phyloP scores from a whole-genome alignment of 192 early-diverging fungal genomes.

The Linnemannia hyalina region DNA sequence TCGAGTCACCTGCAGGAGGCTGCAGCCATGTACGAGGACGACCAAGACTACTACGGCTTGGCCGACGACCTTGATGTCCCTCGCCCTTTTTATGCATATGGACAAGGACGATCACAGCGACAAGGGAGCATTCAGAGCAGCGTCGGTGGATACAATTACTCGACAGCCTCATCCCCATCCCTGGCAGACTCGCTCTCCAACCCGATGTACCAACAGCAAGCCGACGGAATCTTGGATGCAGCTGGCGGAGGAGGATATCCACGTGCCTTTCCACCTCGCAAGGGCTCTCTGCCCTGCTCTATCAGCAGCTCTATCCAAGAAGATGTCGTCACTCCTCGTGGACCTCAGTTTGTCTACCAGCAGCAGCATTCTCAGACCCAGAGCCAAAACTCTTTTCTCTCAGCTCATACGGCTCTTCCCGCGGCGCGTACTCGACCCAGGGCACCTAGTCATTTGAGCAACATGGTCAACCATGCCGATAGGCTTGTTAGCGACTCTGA shows the following conservation, averaged over 20 bases:
- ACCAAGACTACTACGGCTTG: neutral
- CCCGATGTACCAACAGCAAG: slow-evolving; percentile 50
- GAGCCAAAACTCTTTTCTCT: neutral
- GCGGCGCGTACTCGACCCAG: neutral
- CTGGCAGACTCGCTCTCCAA: slow-evolving; percentile 55
- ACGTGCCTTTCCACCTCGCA: slow-evolving; percentile 23
- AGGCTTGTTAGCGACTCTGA: neutral
- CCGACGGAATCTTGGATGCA: neutral
- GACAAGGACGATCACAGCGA: slow-evolving; percentile 39
- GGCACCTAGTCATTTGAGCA: slow-evolving; percentile 38
- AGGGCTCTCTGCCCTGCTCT: slow-evolving; percentile 27
- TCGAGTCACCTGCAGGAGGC: slow-evolving; percentile 29
- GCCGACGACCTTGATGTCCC: slow-evolving; percentile 31
- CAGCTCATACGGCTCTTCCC: neutral
- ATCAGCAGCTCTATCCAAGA: slow-evolving; percentile 11
- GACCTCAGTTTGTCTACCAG: neutral
- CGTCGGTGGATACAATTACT: slow-evolving; percentile 45
- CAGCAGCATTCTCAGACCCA: neutral
- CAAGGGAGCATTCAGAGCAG: slow-evolving; percentile 52
- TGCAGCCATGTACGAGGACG: neutral
- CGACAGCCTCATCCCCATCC: slow-evolving; percentile 43
- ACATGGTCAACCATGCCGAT: slow-evolving; percentile 15
- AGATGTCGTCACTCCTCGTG: neutral
- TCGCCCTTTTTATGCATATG: slow-evolving; percentile 36
- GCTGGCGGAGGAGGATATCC: neutral